A percentile compares a stretch with the other conserved stretches of the same genome.
These are phyloP conservation scores for Solanum acaule DNA, from an alignment of 257 asterid genomes.

Conservation along the genomic window DNA sequence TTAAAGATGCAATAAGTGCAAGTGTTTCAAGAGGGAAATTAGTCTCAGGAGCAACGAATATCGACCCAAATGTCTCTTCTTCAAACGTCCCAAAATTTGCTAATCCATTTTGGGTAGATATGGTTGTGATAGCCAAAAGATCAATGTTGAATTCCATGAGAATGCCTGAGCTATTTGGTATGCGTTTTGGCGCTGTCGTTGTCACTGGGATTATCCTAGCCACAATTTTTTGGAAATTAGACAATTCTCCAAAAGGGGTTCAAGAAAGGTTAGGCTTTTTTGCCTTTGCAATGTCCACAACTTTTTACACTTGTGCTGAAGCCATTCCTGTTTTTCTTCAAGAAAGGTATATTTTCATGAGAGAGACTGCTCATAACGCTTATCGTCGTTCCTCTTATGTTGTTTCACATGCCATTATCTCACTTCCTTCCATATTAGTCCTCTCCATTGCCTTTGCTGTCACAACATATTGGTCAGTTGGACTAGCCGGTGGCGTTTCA, in stretches of 20 bases:
- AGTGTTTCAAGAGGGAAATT: slow-evolving; percentile 34
- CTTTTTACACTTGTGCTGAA: slow-evolving; percentile 44
- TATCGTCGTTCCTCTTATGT: slow-evolving; percentile 45
- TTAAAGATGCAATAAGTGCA: slow-evolving; percentile 24
- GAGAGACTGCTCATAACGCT: slow-evolving; percentile 41
- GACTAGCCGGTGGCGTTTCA: slow-evolving; percentile 25
- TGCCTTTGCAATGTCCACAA: slow-evolving; percentile 47
- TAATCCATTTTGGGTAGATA: slow-evolving; percentile 37
- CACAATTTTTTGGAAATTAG: slow-evolving; percentile 28
- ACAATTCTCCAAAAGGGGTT: slow-evolving; percentile 34
- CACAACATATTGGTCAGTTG: slow-evolving; percentile 31
- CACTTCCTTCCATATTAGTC: slow-evolving; percentile 27
- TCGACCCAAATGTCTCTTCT: slow-evolving; percentile 1
- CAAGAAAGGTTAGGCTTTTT: slow-evolving; percentile 43
- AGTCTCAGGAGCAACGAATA: slow-evolving; percentile 18
- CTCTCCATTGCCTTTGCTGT: slow-evolving; percentile 16
- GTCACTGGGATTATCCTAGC: slow-evolving; percentile 37
- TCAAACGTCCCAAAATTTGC: slow-evolving; percentile 25
- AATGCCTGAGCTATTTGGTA: slow-evolving; percentile 28
- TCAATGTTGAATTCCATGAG: slow-evolving; percentile 31
- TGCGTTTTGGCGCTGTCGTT: slow-evolving; percentile 32
- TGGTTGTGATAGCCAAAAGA: slow-evolving; percentile 32
- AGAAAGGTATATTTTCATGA: slow-evolving; percentile 39
- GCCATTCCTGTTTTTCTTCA: slow-evolving; percentile 42
- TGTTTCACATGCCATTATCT: slow-evolving; percentile 25